Evolutionary conservation across 306 rosid species (phyloP).

Genomic region (Alnus rubra): DNA sequence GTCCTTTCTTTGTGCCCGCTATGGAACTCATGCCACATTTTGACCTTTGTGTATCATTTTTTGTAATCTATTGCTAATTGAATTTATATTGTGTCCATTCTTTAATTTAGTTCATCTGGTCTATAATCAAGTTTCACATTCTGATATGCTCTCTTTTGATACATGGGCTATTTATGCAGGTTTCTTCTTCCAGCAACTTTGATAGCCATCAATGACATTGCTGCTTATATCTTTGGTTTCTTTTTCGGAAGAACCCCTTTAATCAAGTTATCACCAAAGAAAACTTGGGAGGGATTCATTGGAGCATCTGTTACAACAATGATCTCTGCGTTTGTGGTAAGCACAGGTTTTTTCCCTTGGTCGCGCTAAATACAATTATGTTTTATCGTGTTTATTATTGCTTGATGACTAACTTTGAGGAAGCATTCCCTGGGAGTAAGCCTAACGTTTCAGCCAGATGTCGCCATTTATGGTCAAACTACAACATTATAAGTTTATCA

Average conservation of each 20-base stretch:
- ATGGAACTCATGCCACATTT: background rate
- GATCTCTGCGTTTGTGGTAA: slow-evolving; percentile 93
- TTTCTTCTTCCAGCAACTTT: slow-evolving; percentile 98
- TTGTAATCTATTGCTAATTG: background rate
- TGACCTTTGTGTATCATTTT: background rate
- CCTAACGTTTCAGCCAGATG: background rate
- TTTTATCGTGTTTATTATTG: background rate
- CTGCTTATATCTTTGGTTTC: slow-evolving; percentile 89
- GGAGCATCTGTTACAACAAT: slow-evolving; percentile 97
- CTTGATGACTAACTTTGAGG: background rate
- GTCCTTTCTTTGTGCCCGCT: background rate
- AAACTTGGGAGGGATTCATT: slow-evolving; percentile 99
- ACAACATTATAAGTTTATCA: background rate
- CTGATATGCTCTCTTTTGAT: slow-evolving; percentile 24
- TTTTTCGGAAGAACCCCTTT: slow-evolving; percentile 96
- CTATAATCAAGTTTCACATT: background rate
- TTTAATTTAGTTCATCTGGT: background rate
- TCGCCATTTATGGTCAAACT: background rate
- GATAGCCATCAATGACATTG: slow-evolving; percentile 92
- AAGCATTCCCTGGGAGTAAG: background rate
- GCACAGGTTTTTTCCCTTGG: slow-evolving; percentile 24
- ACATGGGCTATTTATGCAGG: slow-evolving; percentile 53
- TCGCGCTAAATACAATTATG: background rate
- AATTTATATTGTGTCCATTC: background rate
- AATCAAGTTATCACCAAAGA: slow-evolving; percentile 97